Evolutionary conservation across 352 stramenopile species (phyloP), one percentile per base, ranked within the genome.

Genomic region (Blastocystis sp.): DNA sequence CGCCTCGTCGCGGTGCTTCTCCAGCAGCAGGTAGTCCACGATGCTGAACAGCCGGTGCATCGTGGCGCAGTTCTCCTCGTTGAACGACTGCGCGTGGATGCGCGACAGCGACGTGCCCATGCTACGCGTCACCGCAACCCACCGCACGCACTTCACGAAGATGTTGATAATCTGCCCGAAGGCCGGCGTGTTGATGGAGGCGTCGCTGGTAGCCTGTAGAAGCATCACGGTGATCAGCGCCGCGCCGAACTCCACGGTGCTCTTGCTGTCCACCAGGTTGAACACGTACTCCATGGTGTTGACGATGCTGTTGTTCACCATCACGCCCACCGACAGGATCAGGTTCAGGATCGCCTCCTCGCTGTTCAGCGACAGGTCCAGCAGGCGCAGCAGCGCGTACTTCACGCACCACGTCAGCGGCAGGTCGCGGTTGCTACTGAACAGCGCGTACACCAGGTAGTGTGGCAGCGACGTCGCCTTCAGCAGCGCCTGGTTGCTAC

Each of bases 221-320:
- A 84, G 56, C 1, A 84, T 38, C 40, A 84, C 48, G 7, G 69
- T 38, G 38, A 84, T 84, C 19, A 84, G 40, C 7, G 74, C 74
- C 14, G 60, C 28, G 34, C 74, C 74, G 21, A 84, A 52, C 21
- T 66, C 56, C n/a, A 67, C 28, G 9, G 74, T 84, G 14, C 41
- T 19, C n/a, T 48, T 2, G 34, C 21, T 67, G 23, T 84, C 74
- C 14, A 84, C 74, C 9, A 84, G 74, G 48, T 62, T 84, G 56
- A 84, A 84, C 23, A 70, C 19, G 40, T 66, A 84, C 48, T 84
- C 74, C 40, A 84, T 62, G 1, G 74, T 84, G 38, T 84, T 84
- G 0, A 69, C 19, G 2, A 84, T 3, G 23, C 34, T 48, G 17
- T 28, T 28, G 10, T 84, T 84, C n/a, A 84, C 28, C 61, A 19